Evolutionary conservation across 2,329 filamentous ascomycete genomes (phyloP).

Genomic region (Nakataea oryzae): DNA sequence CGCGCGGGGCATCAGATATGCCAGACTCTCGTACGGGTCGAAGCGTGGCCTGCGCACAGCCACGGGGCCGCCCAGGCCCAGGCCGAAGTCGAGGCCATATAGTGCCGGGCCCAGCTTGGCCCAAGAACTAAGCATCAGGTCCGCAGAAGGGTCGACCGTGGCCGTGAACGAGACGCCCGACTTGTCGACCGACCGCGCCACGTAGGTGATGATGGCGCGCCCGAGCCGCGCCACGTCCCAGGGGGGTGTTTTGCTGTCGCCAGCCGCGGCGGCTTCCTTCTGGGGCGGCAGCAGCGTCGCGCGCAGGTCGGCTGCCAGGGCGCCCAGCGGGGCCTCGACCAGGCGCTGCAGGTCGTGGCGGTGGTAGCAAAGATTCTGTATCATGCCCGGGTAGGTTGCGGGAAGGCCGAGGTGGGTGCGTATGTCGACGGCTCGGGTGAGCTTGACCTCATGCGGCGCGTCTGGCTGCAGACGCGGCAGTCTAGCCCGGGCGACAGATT

Average conservation of each 20-base stretch:
- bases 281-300: slow-evolving; percentile 20
- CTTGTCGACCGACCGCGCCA: slow-evolving; percentile 24
- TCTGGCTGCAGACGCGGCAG: slow-evolving; percentile 17
- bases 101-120: slow-evolving; percentile 25
- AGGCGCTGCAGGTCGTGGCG: slow-evolving; percentile 14
- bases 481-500: slow-evolving; percentile 29
- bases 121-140: slow-evolving; percentile 46
- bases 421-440: slow-evolving; percentile 39
- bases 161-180: slow-evolving; percentile 21
- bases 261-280: neutral
- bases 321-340: slow-evolving; percentile 3
- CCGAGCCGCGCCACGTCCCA: slow-evolving; percentile 12
- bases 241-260: neutral
- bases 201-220: slow-evolving; percentile 28
- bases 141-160: slow-evolving; percentile 22
- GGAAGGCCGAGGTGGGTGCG: slow-evolving; percentile 30
- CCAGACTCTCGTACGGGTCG: slow-evolving; percentile 30
- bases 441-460: slow-evolving; percentile 12
- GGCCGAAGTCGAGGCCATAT: slow-evolving; percentile 34
- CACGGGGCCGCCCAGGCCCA: slow-evolving; percentile 32
- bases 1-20: slow-evolving; percentile 37
- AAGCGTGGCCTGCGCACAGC: slow-evolving; percentile 37
- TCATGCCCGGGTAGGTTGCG: slow-evolving; percentile 32
- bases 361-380: slow-evolving; percentile 35
- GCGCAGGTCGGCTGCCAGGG: slow-evolving; percentile 26